phyloP scores from a whole-genome alignment of 768 basidiomycete genomes.

The Boletus rubescentipes region DNA sequence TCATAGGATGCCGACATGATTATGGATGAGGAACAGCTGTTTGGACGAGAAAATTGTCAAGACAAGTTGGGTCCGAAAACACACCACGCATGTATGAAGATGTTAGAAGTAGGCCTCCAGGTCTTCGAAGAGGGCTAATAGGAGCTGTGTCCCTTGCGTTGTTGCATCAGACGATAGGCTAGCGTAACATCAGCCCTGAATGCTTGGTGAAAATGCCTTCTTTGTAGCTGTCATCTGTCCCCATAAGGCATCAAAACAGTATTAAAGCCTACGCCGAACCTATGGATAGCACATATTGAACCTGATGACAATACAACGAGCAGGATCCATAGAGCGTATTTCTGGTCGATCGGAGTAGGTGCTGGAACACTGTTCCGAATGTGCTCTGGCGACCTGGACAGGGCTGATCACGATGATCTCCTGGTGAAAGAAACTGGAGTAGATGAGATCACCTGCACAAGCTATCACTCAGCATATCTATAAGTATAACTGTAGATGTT shows the following conservation, averaged over 20 bases:
- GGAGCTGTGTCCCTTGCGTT: conserved; percentile 27
- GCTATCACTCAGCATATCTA: not conserved
- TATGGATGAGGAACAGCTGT: conserved; percentile 27
- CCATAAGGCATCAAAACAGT: conserved; percentile 37
- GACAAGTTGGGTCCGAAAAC: not conserved
- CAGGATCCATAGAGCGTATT: conserved; percentile 18
- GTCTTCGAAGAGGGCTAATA: conserved; percentile 27
- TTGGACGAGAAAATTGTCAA: not conserved
- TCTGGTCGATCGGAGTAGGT: conserved; percentile 34
- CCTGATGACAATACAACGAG: not conserved
- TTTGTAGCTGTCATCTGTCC: conserved; percentile 35
- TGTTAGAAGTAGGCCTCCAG: conserved; percentile 27
- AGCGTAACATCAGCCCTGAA: conserved; percentile 28
- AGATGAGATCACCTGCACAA: conserved; percentile 27
- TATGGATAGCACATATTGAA: not conserved
- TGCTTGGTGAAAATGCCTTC: conserved; percentile 37
- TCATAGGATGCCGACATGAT: conserved; percentile 35
- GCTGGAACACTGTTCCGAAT: conserved; percentile 28
- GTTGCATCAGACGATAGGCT: conserved; percentile 34
- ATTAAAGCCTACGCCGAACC: conserved; percentile 36
- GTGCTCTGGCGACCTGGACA: conserved; percentile 21
- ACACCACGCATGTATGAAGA: conserved; percentile 13
- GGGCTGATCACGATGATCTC: conserved; percentile 30
- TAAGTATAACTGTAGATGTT: conserved; percentile 13
- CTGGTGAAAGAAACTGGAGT: conserved; percentile 22